Conservation (phyloP, 345 rosid species). For the Orychophragmus violaceus region DNA sequence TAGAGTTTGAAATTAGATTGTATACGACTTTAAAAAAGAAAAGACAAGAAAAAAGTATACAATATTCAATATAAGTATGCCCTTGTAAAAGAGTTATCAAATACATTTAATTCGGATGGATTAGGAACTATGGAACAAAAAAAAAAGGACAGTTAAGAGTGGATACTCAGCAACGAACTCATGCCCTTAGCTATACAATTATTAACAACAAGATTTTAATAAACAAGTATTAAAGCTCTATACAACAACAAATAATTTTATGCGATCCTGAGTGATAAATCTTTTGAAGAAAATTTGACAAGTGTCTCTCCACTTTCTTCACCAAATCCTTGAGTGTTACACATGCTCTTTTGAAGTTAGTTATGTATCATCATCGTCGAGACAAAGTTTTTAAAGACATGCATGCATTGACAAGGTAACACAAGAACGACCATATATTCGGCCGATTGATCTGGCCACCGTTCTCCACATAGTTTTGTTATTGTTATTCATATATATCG, state of each 20-base stretch:
- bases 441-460: background rate
- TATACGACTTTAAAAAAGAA: too few species aligned
- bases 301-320: slow-evolving; percentile 20
- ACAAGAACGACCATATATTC: slow-evolving; percentile 8
- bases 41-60: too few species aligned
- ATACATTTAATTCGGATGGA: too few species aligned
- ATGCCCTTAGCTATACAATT: too few species aligned
- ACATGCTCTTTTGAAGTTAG: slow-evolving; percentile 8
- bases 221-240: background rate
- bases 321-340: slow-evolving; percentile 10
- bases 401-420: slow-evolving; percentile 1
- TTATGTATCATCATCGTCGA: slow-evolving; percentile 18
- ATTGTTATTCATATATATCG: background rate
- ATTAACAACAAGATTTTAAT: background rate
- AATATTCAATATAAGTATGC: too few species aligned
- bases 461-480: background rate
- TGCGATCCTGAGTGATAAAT: too few species aligned
- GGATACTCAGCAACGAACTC: too few species aligned
- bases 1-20: too few species aligned
- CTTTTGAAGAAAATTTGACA: background rate
- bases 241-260: background rate
- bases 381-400: background rate
- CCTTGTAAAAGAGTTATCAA: too few species aligned
- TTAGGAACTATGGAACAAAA: too few species aligned
- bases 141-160: too few species aligned